A percentile compares a stretch with the other conserved stretches of the same genome.
phyloP scores from a whole-genome alignment of 2,329 filamentous ascomycete genomes.

The Diaporthe capsici region DNA sequence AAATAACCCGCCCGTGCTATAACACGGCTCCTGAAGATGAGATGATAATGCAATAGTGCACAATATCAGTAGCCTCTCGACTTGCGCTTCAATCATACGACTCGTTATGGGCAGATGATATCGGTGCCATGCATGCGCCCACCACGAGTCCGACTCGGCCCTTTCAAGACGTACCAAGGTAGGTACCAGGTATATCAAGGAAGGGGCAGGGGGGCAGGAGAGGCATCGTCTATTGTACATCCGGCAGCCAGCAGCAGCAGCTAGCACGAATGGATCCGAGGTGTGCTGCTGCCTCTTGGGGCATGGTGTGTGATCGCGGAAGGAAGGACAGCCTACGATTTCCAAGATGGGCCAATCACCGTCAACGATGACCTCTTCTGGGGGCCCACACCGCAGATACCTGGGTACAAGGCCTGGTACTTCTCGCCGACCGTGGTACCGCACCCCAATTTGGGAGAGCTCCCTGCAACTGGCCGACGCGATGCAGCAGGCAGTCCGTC shows the following conservation, averaged over 20 bases:
- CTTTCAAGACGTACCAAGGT: constrained; percentile 10
- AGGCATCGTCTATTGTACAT: neutral
- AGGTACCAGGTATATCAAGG: neutral
- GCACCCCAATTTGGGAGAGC: neutral
- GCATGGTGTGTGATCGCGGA: constrained; percentile 22
- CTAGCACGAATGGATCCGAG: constrained; percentile 16
- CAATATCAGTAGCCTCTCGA: constrained; percentile 13
- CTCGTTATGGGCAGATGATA: constrained; percentile 20
- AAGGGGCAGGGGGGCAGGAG: neutral
- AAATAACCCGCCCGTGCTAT: neutral
- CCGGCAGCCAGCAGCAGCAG: neutral
- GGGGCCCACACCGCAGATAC: neutral
- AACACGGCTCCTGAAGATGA: neutral
- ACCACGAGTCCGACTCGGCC: constrained; percentile 22
- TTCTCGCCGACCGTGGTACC: neutral
- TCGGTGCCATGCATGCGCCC: constrained; percentile 13
- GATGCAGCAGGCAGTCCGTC: constrained; percentile 18
- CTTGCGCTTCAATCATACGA: constrained; percentile 24
- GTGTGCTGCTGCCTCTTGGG: constrained; percentile 14
- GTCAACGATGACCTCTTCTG: neutral
- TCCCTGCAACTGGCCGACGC: constrained; percentile 7
- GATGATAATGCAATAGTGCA: constrained; percentile 18
- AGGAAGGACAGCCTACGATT: constrained; percentile 20
- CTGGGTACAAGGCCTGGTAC: neutral
- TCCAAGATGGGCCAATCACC: constrained; percentile 21